Evolutionary conservation across 805 yeast species (phyloP), one percentile per base, ranked within the genome.

Genomic region (Myxozyma neglecta): DNA sequence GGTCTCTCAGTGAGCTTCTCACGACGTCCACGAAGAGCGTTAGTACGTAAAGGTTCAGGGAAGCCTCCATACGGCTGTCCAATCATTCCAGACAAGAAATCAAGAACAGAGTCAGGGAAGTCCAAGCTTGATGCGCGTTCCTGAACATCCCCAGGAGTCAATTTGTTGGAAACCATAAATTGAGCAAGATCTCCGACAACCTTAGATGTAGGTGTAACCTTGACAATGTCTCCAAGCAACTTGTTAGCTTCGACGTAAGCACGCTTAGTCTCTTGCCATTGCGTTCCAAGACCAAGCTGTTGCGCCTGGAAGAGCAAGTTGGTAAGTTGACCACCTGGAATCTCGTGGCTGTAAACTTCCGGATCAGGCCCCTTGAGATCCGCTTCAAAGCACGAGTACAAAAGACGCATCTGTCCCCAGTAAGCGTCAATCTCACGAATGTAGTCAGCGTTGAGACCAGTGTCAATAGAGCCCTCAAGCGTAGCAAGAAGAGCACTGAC

Each of bases 121-220:
- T 94, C 99, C 70, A 94, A 83, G 60, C 90, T 89, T 58, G 85
- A 79, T 3, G 99, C 99, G 70, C 94, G 84, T 74, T 87, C 86
- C 74, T 80, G 81, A 65, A 94, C 96, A 73, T 94, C 99, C 71
- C 88, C 89, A 54, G 88, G 80, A 9, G 86, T 81, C 71, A 94
- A 82, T 77, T 91, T 91, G 82, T 94, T 94, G 51, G 97, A 85
- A 63, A 94, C 99, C 99, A 94, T 94, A 73, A 94, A 94, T 80
- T 94, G 99, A n/a, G 99, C 99, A 78, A 94, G 84, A 74, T 94
- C 99, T 71, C 99, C 99, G 67, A 94, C 99, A 72, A 94, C 99
- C 81, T 94, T 94, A n/a, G 98, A 92, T 29, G 99, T 94, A 64
- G 99, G 99, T 10, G 99, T 94, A 57, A 94, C 99, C 81, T 94